These are phyloP conservation scores for Aspergillus kassunensis DNA, from an alignment of 495 filamentous ascomycete species.

Conservation along the genomic window DNA sequence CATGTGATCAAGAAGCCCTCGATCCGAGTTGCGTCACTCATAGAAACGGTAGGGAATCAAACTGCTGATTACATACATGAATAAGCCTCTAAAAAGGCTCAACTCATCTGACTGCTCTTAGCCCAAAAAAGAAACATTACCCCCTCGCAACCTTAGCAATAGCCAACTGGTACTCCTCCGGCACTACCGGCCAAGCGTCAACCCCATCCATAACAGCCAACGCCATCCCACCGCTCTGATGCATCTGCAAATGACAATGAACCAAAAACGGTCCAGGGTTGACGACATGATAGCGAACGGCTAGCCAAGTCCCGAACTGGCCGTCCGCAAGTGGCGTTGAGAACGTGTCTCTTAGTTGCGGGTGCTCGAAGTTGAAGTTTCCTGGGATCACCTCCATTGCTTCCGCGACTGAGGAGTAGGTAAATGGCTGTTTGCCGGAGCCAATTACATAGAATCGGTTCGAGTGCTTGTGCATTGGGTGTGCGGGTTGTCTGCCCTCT, in stretches of 20 bases:
- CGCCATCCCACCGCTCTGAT: conserved; percentile 54
- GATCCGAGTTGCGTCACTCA: too few relatives aligned
- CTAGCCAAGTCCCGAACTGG: conserved; percentile 45
- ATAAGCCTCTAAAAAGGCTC: too few relatives aligned
- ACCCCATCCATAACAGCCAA: conserved; percentile 55
- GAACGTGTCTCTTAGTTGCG: conserved; percentile 48
- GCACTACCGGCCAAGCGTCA: conserved; percentile 46
- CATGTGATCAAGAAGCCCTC: conserved; percentile 5
- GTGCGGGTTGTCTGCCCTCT: conserved; percentile 34
- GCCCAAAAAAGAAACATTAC: too few relatives aligned
- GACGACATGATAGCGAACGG: conserved; percentile 51
- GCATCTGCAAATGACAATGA: conserved; percentile 59
- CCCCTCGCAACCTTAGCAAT: too few relatives aligned
- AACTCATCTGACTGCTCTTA: too few relatives aligned
- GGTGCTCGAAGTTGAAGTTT: conserved; percentile 53
- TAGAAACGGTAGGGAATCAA: too few relatives aligned
- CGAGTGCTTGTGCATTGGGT: conserved; percentile 62
- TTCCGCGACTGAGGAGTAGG: conserved; percentile 47
- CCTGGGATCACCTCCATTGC: conserved; percentile 42
- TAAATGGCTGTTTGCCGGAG: conserved; percentile 41
- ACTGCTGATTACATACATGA: too few relatives aligned
- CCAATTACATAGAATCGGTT: conserved; percentile 58
- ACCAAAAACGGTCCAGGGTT: conserved; percentile 57
- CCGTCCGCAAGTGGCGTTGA: conserved; percentile 27
- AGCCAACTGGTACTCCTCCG: not conserved